A percentile compares a stretch with the other conserved stretches of the same genome.
phyloP scores from a whole-genome alignment of 331 rosid genomes.

The Pyracantha coccinea region DNA sequence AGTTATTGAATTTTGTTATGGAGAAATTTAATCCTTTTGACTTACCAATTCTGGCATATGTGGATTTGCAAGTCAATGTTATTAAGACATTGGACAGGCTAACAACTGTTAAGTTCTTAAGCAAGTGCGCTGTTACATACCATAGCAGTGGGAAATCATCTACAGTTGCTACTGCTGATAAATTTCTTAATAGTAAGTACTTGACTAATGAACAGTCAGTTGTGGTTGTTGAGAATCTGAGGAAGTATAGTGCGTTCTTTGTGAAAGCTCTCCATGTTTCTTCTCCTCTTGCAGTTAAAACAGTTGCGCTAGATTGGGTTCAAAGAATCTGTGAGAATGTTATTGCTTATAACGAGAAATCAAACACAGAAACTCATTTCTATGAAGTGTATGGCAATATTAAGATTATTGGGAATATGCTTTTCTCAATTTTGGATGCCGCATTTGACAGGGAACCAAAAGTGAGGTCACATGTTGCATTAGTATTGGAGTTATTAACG shows the following conservation, averaged over 20 bases:
- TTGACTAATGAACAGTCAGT: conserved; percentile 26
- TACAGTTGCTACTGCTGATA: conserved; percentile 24
- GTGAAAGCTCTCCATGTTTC: conserved; percentile 59
- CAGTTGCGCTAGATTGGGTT: conserved; percentile 62
- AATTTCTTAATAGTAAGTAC: conserved; percentile 15
- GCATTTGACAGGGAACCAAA: conserved; percentile 75
- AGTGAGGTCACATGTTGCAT: conserved; percentile 74
- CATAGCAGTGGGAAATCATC: conserved; percentile 25
- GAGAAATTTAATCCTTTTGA: conserved; percentile 70
- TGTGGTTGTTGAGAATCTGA: conserved; percentile 50
- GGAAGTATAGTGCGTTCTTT: conserved; percentile 45
- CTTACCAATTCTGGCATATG: conserved; percentile 47
- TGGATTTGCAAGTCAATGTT: conserved; percentile 69
- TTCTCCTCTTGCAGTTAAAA: conserved; percentile 74
- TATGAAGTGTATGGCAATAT: conserved; percentile 39
- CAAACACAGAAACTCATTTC: conserved; percentile 24
- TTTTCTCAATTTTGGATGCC: conserved; percentile 64
- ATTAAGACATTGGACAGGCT: conserved; percentile 65
- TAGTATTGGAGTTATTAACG: conserved; percentile 64
- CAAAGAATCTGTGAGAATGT: conserved; percentile 64
- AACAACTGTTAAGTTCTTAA: conserved; percentile 48
- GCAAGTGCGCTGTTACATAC: conserved; percentile 43
- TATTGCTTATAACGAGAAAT: conserved; percentile 37
- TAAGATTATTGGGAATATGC: conserved; percentile 46
- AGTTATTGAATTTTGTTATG: conserved; percentile 42